Percentiles rank a stretch among this genome's conserved stretches.
Evolutionary conservation across 768 basidiomycete species (phyloP).

Genomic region (Lyophyllum decastes): DNA sequence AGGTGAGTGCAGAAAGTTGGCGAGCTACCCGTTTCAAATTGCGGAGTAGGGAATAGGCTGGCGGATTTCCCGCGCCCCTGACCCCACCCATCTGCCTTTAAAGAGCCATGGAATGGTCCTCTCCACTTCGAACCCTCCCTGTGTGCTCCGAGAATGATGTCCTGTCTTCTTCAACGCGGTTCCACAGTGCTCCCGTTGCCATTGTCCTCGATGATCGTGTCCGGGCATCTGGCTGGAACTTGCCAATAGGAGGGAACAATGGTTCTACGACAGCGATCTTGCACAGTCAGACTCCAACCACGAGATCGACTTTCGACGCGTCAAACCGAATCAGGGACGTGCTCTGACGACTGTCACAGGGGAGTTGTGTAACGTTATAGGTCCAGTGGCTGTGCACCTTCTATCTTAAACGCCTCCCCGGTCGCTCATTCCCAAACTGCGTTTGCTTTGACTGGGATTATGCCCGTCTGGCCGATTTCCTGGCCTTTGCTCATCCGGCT

Average conservation of each 20-base stretch:
- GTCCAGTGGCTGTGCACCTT: conserved; percentile 42
- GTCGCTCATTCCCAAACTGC: not conserved
- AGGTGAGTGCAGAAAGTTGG: conserved; percentile 14
- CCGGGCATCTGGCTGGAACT: conserved; percentile 3
- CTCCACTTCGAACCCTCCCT: conserved; percentile 3
- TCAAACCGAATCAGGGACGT: conserved; percentile 13
- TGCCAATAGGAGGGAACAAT: conserved; percentile 32
- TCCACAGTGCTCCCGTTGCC: conserved; percentile 6
- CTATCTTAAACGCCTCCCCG: conserved; percentile 11
- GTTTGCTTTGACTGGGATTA: not conserved
- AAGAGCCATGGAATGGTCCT: conserved; percentile 7
- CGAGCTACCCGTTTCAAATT: conserved; percentile 33
- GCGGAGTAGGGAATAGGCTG: conserved; percentile 33
- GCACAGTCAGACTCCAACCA: not conserved
- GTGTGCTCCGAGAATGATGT: not conserved
- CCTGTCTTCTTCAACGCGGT: not conserved
- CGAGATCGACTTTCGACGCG: conserved; percentile 12
- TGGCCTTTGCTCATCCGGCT: not conserved
- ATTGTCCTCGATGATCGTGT: conserved; percentile 22
- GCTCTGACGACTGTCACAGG: conserved; percentile 7
- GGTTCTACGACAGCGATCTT: conserved; percentile 12
- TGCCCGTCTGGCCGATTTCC: not conserved
- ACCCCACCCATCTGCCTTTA: conserved; percentile 18
- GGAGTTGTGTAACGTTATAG: conserved; percentile 42
- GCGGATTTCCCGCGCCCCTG: conserved; percentile 37